A percentile compares a stretch with the other conserved stretches of the same genome.
Conservation (phyloP, 352 stramenopile species). For the Globisporangium lucens region DNA sequence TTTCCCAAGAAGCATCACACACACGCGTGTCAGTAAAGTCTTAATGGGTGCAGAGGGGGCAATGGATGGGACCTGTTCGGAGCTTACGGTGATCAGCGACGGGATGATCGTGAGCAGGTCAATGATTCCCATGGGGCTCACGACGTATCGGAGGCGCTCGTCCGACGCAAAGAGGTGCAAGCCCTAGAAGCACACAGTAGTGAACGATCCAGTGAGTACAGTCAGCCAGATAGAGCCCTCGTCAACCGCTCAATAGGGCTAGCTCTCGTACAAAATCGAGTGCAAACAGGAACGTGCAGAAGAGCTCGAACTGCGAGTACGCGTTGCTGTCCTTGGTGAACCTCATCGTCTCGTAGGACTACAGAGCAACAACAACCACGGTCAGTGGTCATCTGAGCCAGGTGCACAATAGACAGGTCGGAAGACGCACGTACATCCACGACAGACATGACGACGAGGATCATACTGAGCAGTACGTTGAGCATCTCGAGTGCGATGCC, state of each 20-base stretch:
- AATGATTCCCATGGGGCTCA: conserved; percentile 51
- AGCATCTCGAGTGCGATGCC: conserved; percentile 36
- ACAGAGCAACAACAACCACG: neutral
- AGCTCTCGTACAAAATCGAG: conserved; percentile 37
- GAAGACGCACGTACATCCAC: conserved; percentile 20
- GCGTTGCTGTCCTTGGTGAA: conserved; percentile 11
- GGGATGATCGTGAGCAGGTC: conserved; percentile 59
- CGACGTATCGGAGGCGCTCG: conserved; percentile 35
- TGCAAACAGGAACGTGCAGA: conserved; percentile 48
- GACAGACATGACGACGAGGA: conserved; percentile 42
- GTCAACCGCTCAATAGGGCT: neutral
- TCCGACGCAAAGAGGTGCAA: conserved; percentile 41
- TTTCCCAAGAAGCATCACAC: neutral
- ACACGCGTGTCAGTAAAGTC: neutral
- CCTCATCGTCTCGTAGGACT: conserved; percentile 33
- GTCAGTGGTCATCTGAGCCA: too few species aligned
- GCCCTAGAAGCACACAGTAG: conserved; percentile 13
- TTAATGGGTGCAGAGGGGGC: neutral
- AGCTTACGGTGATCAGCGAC: conserved; percentile 32
- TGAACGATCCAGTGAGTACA: neutral
- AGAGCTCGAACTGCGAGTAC: conserved; percentile 23
- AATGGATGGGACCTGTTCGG: neutral
- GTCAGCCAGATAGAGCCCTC: neutral
- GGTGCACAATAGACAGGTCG: too few species aligned
- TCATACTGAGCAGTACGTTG: conserved; percentile 46